Evolutionary conservation across 2,329 filamentous ascomycete genomes (phyloP).

Genomic region (Xylariaceae sp.): DNA sequence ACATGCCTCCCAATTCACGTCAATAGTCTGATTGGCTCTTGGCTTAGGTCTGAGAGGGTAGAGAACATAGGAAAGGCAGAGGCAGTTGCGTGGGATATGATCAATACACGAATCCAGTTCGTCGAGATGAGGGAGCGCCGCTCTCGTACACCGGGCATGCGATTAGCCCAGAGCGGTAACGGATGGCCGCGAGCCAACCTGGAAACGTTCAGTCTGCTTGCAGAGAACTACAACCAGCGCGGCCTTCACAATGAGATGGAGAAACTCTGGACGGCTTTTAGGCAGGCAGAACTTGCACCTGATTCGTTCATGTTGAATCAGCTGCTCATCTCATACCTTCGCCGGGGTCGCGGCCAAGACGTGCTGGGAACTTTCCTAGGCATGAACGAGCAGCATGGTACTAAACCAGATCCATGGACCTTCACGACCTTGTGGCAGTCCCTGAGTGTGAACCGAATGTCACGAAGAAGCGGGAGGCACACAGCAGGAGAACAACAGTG

Average conservation of each 20-base stretch:
- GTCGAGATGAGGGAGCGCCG: slow-evolving; percentile 45
- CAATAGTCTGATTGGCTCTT: slow-evolving; percentile 77
- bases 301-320: slow-evolving; percentile 79
- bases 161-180: slow-evolving; percentile 16
- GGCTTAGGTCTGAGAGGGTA: slow-evolving; percentile 60
- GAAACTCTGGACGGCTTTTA: slow-evolving; percentile 58
- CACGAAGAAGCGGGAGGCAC: slow-evolving; percentile 27
- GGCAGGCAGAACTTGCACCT: slow-evolving; percentile 58
- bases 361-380: slow-evolving; percentile 53
- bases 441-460: slow-evolving; percentile 46
- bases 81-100: slow-evolving; percentile 70
- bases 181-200: slow-evolving; percentile 58
- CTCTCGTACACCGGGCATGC: slow-evolving; percentile 19
- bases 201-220: slow-evolving; percentile 74
- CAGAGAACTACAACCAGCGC: slow-evolving; percentile 66
- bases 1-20: slow-evolving; percentile 69
- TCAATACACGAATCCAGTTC: slow-evolving; percentile 61
- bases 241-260: slow-evolving; percentile 54
- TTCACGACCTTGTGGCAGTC: slow-evolving; percentile 65
- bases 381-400: slow-evolving; percentile 44
- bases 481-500: slow-evolving; percentile 26
- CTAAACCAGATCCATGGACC: slow-evolving; percentile 63
- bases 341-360: slow-evolving; percentile 49
- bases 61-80: slow-evolving; percentile 59
- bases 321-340: slow-evolving; percentile 62